Evolutionary conservation across 2,329 filamentous ascomycete genomes (phyloP).

Genomic region (Penicillium vulpinum): DNA sequence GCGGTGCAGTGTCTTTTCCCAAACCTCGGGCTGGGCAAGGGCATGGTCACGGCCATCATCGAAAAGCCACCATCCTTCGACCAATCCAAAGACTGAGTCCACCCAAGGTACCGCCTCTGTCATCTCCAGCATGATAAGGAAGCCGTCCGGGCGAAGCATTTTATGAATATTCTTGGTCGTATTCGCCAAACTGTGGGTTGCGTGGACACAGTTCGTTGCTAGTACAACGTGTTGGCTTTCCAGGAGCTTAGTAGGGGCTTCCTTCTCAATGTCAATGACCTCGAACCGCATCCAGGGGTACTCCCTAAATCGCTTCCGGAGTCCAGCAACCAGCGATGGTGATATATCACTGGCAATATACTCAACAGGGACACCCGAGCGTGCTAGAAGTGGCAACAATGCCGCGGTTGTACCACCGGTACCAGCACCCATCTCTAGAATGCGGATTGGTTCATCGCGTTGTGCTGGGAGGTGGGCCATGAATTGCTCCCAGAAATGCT

Average conservation of each 20-base stretch:
- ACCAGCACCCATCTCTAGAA: slow-evolving; percentile 31
- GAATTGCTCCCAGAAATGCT: slow-evolving; percentile 31
- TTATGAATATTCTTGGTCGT: slow-evolving; percentile 27
- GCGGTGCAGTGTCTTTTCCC: slow-evolving; percentile 30
- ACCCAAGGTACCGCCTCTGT: slow-evolving; percentile 30
- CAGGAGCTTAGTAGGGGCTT: slow-evolving; percentile 19
- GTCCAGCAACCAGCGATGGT: slow-evolving; percentile 36
- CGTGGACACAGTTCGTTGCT: slow-evolving; percentile 40
- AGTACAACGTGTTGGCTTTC: slow-evolving; percentile 35
- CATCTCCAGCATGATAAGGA: slow-evolving; percentile 37
- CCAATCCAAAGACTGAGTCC: slow-evolving; percentile 37
- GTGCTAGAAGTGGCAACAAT: slow-evolving; percentile 30
- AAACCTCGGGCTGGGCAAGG: slow-evolving; percentile 14
- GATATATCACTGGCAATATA: slow-evolving; percentile 47
- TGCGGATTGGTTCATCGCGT: background rate
- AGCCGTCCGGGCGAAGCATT: slow-evolving; percentile 30
- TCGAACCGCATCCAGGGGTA: slow-evolving; percentile 28
- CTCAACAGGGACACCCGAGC: slow-evolving; percentile 31
- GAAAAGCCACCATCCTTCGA: slow-evolving; percentile 44
- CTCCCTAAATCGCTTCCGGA: slow-evolving; percentile 31
- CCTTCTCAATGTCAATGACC: slow-evolving; percentile 34
- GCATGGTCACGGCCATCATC: slow-evolving; percentile 41
- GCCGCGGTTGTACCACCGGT: slow-evolving; percentile 41
- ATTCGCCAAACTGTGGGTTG: slow-evolving; percentile 33
- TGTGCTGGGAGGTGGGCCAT: slow-evolving; percentile 14